Base-by-base conservation (phyloP, 2,329 filamentous ascomycete genomes). In the Arachnomyces sp. region DNA sequence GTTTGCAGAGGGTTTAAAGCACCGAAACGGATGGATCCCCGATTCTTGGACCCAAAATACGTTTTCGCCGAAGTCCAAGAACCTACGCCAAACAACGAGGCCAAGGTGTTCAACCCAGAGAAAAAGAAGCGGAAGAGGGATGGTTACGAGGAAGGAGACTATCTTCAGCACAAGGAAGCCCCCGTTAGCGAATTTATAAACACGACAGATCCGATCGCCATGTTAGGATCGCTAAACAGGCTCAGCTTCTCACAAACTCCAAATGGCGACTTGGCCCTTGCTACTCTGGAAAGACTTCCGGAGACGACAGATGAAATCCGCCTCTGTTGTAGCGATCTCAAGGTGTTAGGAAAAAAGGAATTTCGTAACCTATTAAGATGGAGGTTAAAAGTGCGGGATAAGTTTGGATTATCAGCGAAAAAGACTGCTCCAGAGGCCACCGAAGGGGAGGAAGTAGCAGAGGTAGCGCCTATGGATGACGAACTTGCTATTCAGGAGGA, bases 31-130 rank as follows among this genome's bases (percentile, higher is more conserved):
- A 78, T 98, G 43, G 92, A 98, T 56, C 88, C 90, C 7, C 85
- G 85, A 50, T 93, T 98, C 60, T 72, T 98, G 38, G 92, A 98
- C 56, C 79, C 92, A 4, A 79, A 79, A 49, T 79, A 84, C 42
- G 92, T 96, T 20, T 98, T 98, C 56, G 89, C 89, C 25, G 92
- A 98, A 61, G 70, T 95, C n/a, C 71, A 82, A 25, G 85, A 84
- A 42, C 79, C 84, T 2, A 83, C 82, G 0, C 87, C 88, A 1
- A 98, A 96, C 63, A 93, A 96, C 52, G 92, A 98, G 61, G 92
- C 92, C 30, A 94, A 94, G 61, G 92, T 98, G 2, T 98, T 90
- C 72, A 95, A 98, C 50, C 92, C 92, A 0, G 92, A 98, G 59
- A 73, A 86, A 58, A 98, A 96, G 74, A 98, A 95, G 77, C 74